Base-by-base conservation (phyloP, 805 yeast species). In the Metschnikowia picachoensis region DNA sequence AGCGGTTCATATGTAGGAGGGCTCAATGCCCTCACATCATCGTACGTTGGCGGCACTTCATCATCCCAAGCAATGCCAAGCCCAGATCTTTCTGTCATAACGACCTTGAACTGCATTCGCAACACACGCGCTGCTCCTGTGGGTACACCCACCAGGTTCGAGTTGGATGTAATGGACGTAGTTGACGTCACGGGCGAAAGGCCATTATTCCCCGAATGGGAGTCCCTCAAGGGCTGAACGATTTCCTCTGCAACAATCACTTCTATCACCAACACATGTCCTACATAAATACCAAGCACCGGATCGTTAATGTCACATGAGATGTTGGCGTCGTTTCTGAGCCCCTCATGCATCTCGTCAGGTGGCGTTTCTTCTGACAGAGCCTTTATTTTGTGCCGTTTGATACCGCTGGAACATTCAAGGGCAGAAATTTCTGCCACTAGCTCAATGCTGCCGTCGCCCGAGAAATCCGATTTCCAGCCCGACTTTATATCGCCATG, bases 11-110 rank as follows among this genome's bases (percentile, higher is more conserved):
- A 92, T 2, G 82, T 80, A 1, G 99, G 99, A 0, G 99, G 99
- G 17, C 91, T 81, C 36, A 88, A 72, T 0, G 95, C 81, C 28
- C 81, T 73, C 16, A 94, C 90, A 54, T 89, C 92, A 44, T 81
- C 88, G 59, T 94, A 94, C 16, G 90, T 86, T 1, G 99, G 99
- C 2, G 99, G 99, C 14, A 95, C 98, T 65, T 94, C 99, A 61
- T 92, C 97, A 65, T 92, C 97, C 98, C 99, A 94, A 0, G 97
- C 86, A 29, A 94, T 88, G 4, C 99, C 99, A 35, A 94, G 73
- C 0, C 99, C 99, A 0, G 96, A 85, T 49, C 98, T 74, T 61
- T 91, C 98, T 2, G 96, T 86, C 17, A 94, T 67, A 3, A 73
- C 72, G n/a, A 92, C 58, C 53, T 85, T 84, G 68, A 94, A 92